Evolutionary conservation across 2,329 filamentous ascomycete species (phyloP), one percentile per base, ranked within the genome.

Genomic region (Hypoxylon sp.): DNA sequence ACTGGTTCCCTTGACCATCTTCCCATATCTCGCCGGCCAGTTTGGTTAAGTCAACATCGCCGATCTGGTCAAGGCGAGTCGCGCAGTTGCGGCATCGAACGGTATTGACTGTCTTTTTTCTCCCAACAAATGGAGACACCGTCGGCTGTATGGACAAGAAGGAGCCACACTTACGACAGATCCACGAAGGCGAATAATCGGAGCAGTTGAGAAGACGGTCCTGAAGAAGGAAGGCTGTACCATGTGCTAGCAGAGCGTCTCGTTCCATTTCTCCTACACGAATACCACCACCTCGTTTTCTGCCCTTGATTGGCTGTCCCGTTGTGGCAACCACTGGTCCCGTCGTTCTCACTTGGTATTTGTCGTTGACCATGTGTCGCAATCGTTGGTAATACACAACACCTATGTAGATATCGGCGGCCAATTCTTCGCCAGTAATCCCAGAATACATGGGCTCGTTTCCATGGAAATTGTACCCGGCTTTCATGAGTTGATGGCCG

Each of bases 351-450:
- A 98, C 96, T 81, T 99, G 96, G 86, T 93, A 99, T 83, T 99
- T 99, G 82, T 99, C 96, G 88, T 98, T 98, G 63, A 99, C 96
- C 96, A 99, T 99, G 90, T 99, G 96, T 80, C 96, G 88, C 68
- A 99, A 88, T 81, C 96, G 91, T 83, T 99, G 96, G 86, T 99
- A 99, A 86, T 98, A 98, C 68, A 99, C 96, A 10, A 98, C 91
- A 51, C 96, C 96, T 66, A 98, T 89, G 83, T 97, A 99, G 77
- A 99, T 98, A 79, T 99, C 96, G 6, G 94, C 95, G 20, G 91
- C 90, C 44, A 99, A 90, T 81, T 98, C 95, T 79, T 97, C 90
- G 69, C 96, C 96, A 0, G 96, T 99, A 79, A 98, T 95, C 46
- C 96, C 96, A 48, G 92, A 96, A 85, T 99, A 99, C 91, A 99